phyloP scores from a whole-genome alignment of 2,329 filamentous ascomycete genomes.

The Penicillium decumbens region DNA sequence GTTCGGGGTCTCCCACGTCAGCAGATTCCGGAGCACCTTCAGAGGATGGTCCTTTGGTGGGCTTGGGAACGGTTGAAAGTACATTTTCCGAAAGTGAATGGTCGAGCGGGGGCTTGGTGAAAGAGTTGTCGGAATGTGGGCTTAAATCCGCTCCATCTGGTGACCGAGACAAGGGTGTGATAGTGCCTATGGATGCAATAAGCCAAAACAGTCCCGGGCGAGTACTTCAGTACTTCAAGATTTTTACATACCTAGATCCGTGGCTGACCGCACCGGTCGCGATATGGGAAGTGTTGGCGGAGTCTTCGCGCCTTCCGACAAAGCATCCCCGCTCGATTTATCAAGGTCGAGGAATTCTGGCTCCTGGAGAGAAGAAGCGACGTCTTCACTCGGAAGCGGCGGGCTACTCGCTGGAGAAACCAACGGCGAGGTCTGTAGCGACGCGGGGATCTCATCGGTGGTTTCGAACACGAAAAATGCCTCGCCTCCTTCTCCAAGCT shows the following conservation, averaged over 20 bases:
- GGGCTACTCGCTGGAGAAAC: slow-evolving; percentile 87
- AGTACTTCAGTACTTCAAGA: neutral
- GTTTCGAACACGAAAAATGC: slow-evolving; percentile 99
- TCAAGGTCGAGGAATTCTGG: slow-evolving; percentile 50
- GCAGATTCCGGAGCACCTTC: slow-evolving; percentile 10
- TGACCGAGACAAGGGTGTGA: slow-evolving; percentile 41
- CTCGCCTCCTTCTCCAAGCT: slow-evolving; percentile 93
- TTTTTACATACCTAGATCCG: slow-evolving; percentile 41
- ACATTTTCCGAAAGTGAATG: slow-evolving; percentile 54
- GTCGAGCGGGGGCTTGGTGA: slow-evolving; percentile 41
- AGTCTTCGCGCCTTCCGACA: slow-evolving; percentile 24
- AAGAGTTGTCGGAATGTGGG: slow-evolving; percentile 27
- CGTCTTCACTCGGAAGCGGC: slow-evolving; percentile 35
- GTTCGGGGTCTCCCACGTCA: slow-evolving; percentile 14
- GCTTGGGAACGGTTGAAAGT: slow-evolving; percentile 41
- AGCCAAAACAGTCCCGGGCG: neutral
- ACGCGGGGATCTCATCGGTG: slow-evolving; percentile 82
- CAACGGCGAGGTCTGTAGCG: slow-evolving; percentile 87
- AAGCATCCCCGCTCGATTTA: slow-evolving; percentile 16
- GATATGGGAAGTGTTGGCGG: slow-evolving; percentile 27
- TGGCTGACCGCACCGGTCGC: slow-evolving; percentile 39
- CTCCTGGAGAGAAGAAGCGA: slow-evolving; percentile 42
- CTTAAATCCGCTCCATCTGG: slow-evolving; percentile 29
- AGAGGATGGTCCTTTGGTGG: slow-evolving; percentile 6
- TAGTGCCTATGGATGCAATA: slow-evolving; percentile 26